Evolutionary conservation across 192 early-diverging fungal species (phyloP).

Genomic region (Rhizophagus clarus): DNA sequence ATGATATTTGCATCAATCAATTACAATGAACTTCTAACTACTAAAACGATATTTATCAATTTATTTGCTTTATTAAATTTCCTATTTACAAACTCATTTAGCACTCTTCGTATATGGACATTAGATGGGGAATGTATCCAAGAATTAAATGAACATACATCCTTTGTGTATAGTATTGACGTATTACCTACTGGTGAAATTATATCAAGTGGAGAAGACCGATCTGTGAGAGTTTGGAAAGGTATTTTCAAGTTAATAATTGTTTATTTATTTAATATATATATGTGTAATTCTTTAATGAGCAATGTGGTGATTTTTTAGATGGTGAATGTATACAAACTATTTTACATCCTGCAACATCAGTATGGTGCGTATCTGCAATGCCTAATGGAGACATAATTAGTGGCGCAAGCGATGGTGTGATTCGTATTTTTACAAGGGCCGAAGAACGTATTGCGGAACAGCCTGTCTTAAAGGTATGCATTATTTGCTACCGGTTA

Average conservation of each 20-base stretch:
- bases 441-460: slow-evolving; percentile 61
- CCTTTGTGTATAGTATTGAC: slow-evolving; percentile 86
- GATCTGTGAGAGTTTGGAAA: slow-evolving; percentile 84
- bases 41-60: background rate
- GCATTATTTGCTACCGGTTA: slow-evolving; percentile 7
- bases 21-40: slow-evolving; percentile 2
- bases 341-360: slow-evolving; percentile 83
- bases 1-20: slow-evolving; percentile 31
- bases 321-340: slow-evolving; percentile 73
- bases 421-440: slow-evolving; percentile 81
- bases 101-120: slow-evolving; percentile 83
- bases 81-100: slow-evolving; percentile 30
- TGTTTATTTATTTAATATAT: background rate
- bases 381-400: slow-evolving; percentile 84
- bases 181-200: slow-evolving; percentile 76
- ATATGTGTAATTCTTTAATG: background rate
- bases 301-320: slow-evolving; percentile 32
- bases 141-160: slow-evolving; percentile 84
- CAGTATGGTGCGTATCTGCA: slow-evolving; percentile 86
- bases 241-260: slow-evolving; percentile 39
- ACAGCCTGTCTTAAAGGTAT: slow-evolving; percentile 41
- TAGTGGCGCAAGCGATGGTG: slow-evolving; percentile 81
- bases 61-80: background rate
- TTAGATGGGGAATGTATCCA: slow-evolving; percentile 68
- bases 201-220: slow-evolving; percentile 93